Evolutionary conservation across 768 basidiomycete species (phyloP).

Genomic region (Rubroboletus pulcherrimus): DNA sequence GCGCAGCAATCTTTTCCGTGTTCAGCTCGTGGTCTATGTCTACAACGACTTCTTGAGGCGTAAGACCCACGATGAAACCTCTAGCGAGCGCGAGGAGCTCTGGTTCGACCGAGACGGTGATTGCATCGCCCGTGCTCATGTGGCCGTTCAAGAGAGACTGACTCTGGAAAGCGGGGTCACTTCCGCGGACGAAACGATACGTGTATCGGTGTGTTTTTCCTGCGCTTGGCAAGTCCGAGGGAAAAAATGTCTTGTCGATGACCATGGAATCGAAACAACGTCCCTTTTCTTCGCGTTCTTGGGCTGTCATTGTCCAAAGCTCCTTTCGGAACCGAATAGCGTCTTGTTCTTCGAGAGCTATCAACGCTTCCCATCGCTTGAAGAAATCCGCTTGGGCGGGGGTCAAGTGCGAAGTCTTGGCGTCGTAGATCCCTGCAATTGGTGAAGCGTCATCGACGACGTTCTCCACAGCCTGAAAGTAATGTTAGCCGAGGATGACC

Average conservation of each 20-base stretch:
- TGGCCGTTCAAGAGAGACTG: slow-evolving; percentile 66
- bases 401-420: slow-evolving; percentile 81
- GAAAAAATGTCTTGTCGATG: slow-evolving; percentile 44
- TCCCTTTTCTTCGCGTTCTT: slow-evolving; percentile 75
- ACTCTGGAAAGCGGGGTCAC: slow-evolving; percentile 3
- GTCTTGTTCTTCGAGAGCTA: slow-evolving; percentile 87
- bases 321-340: slow-evolving; percentile 81
- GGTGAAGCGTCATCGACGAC: slow-evolving; percentile 50
- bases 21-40: slow-evolving; percentile 83
- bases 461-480: slow-evolving; percentile 61
- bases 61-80: slow-evolving; percentile 78
- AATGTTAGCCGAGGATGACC: not conserved
- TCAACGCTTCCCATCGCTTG: slow-evolving; percentile 82
- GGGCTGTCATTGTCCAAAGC: slow-evolving; percentile 86
- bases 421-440: slow-evolving; percentile 64
- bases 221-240: slow-evolving; percentile 21
- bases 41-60: slow-evolving; percentile 58
- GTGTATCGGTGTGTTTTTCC: slow-evolving; percentile 74
- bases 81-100: slow-evolving; percentile 78
- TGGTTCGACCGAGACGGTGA: slow-evolving; percentile 86
- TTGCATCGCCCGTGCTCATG: slow-evolving; percentile 74
- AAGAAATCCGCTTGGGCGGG: slow-evolving; percentile 71
- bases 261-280: slow-evolving; percentile 84
- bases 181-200: slow-evolving; percentile 61
- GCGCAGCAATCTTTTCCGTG: slow-evolving; percentile 43